Evolutionary conservation across 108 stramenopile species (phyloP).

Genomic region (Pinguiococcus pyrenoidosus): DNA sequence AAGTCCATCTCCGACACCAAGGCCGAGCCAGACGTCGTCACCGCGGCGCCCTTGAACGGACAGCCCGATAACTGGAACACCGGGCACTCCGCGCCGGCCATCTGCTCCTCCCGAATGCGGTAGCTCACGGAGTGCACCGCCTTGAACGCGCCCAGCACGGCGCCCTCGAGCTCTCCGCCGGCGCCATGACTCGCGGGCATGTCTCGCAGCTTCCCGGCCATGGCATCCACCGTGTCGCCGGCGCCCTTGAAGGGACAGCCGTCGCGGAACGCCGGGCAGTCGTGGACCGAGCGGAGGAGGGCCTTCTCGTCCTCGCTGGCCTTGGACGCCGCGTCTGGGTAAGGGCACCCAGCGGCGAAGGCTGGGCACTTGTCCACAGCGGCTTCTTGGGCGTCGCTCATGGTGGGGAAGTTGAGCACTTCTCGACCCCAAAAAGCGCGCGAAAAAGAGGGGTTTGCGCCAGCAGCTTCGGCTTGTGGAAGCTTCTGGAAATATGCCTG

Average conservation of each 20-base stretch:
- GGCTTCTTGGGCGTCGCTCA: no score
- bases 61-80: neutral
- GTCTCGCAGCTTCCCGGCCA: neutral
- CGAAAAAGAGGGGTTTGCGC: no score
- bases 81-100: no score
- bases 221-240: neutral
- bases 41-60: constrained; percentile 1
- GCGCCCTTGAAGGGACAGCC: constrained; percentile 1
- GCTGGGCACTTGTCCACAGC: neutral
- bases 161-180: neutral
- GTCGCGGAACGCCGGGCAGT: constrained; percentile 1
- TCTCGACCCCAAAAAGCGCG: no score
- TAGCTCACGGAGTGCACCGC: neutral
- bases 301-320: neutral
- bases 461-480: no score
- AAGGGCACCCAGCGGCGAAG: neutral
- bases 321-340: neutral
- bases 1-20: neutral
- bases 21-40: neutral
- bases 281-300: no score
- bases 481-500: no score
- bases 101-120: no score
- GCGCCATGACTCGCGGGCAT: neutral
- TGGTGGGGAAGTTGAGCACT: no score
- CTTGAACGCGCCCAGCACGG: neutral